phyloP scores from a whole-genome alignment of 352 stramenopile genomes.

The Globisporangium polare region DNA sequence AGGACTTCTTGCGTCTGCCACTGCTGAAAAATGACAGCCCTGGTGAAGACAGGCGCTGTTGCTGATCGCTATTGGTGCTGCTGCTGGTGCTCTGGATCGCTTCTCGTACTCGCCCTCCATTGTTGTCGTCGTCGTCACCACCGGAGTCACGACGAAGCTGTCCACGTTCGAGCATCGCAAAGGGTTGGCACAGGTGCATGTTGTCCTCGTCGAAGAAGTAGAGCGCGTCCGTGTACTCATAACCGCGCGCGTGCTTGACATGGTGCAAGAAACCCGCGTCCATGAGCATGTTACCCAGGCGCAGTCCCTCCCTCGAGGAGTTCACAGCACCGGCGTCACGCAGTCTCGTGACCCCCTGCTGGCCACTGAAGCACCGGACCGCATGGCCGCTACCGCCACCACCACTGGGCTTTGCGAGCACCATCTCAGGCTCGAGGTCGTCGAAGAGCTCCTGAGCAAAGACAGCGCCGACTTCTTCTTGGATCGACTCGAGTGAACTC shows the following conservation, averaged over 20 bases:
- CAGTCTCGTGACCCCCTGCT: slow-evolving; percentile 19
- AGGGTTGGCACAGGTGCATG: slow-evolving; percentile 24
- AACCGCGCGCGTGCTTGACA: slow-evolving; percentile 24
- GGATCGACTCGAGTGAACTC: slow-evolving; percentile 23
- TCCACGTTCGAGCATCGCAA: slow-evolving; percentile 22
- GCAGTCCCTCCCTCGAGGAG: slow-evolving; percentile 22
- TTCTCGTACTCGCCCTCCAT: background rate
- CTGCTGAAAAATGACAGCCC: background rate
- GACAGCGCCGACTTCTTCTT: slow-evolving; percentile 19
- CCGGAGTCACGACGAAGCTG: slow-evolving; percentile 1
- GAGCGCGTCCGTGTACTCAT: slow-evolving; percentile 18
- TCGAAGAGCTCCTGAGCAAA: slow-evolving; percentile 26
- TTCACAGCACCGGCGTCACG: slow-evolving; percentile 10
- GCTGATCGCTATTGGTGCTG: background rate
- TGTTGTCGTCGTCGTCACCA: background rate
- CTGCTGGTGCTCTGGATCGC: background rate
- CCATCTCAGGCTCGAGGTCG: slow-evolving; percentile 10
- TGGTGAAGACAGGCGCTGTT: background rate
- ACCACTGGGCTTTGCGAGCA: slow-evolving; percentile 3
- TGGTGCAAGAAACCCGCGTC: slow-evolving; percentile 32
- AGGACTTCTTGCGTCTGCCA: background rate
- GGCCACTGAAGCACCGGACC: slow-evolving; percentile 22
- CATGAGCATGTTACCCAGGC: slow-evolving; percentile 35
- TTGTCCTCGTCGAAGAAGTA: slow-evolving; percentile 32
- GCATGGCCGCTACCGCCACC: background rate